phyloP scores from a whole-genome alignment of 306 rosid genomes.

The Geum urbanum region DNA sequence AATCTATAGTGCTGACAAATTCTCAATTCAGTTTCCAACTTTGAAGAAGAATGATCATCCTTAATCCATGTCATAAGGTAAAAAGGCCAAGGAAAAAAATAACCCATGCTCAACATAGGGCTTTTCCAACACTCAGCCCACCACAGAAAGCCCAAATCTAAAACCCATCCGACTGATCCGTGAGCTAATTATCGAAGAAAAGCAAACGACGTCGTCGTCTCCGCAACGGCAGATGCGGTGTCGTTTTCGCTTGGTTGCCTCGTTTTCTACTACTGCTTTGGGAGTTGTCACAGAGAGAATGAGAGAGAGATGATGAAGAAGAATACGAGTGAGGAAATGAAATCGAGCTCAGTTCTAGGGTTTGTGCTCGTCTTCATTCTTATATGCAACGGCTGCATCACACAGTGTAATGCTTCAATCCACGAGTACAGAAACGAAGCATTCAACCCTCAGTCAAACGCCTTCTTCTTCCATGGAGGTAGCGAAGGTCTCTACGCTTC shows the following conservation, averaged over 20 bases:
- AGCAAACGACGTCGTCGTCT: neutral
- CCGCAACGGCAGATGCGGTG: neutral
- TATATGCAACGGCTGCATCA: neutral
- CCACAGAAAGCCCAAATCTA: neutral
- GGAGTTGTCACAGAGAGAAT: neutral
- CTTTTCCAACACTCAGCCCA: neutral
- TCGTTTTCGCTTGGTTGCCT: neutral
- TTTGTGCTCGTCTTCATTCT: slow-evolving; percentile 7
- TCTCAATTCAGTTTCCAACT: too few species aligned
- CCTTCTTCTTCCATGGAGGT: slow-evolving; percentile 98
- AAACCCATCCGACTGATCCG: neutral
- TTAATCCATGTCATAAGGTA: too few species aligned
- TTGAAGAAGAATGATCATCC: too few species aligned
- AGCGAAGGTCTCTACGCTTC: slow-evolving; percentile 78
- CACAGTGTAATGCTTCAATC: slow-evolving; percentile 44
- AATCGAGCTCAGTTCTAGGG: slow-evolving; percentile 4
- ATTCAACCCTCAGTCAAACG: slow-evolving; percentile 64
- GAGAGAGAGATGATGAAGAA: neutral
- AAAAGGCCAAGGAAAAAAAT: too few species aligned
- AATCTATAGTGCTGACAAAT: too few species aligned
- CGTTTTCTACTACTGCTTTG: neutral
- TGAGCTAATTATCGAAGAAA: neutral
- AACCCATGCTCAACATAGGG: neutral
- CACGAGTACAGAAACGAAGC: slow-evolving; percentile 62
- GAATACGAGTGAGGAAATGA: neutral